Evolutionary conservation across 108 stramenopile species (phyloP), one percentile per base, ranked within the genome.

Genomic region (Skeletonema grethae): DNA sequence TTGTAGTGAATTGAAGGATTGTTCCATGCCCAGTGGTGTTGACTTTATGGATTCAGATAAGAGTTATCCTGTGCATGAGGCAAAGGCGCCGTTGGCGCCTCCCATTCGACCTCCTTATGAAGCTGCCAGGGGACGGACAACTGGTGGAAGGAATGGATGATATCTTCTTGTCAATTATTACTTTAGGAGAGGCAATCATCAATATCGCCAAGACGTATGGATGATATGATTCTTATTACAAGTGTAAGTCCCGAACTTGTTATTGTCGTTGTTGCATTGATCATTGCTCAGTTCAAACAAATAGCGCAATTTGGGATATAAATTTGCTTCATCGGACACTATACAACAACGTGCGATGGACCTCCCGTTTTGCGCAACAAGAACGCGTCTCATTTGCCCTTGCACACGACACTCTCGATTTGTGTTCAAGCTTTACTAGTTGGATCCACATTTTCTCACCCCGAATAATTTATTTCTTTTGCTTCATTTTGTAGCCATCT

Each of bases 71-170:
- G 73, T 95, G 22, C 77, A 84, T 16, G 83, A 83, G 63, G 30
- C 46, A 13, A 61, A 70, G 71, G 69, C 82, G 16, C 87, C 90
- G 2, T 57, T 92, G 46, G 88, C 88, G 9, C 89, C 88, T 16
- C 93, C 93, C 1, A 92, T 92, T 22, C 75, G 65, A 61, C 90
- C 90, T 56, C 91, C 90, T 1, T 91, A 92, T 61, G 83, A 90
- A 69, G 71, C 76, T 7, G 75, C 75, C 22, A 82, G 73, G 65
- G 83, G 69, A 25, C 78, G 50, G 76, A 61, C 64, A 18, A 9
- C 16, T 61, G 12, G 66, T 28, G 29, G 59, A 18, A 55, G n/a
- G 66, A 67, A 53, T 11, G 36, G 9, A 1, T 38, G 36, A 34
- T 34, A 34, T 34, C 4, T 34, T 34, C 4, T 34, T 34, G 32